Evolutionary conservation across 1,139 yeast genomes (phyloP).

Genomic region (Scheffersomyces titani): DNA sequence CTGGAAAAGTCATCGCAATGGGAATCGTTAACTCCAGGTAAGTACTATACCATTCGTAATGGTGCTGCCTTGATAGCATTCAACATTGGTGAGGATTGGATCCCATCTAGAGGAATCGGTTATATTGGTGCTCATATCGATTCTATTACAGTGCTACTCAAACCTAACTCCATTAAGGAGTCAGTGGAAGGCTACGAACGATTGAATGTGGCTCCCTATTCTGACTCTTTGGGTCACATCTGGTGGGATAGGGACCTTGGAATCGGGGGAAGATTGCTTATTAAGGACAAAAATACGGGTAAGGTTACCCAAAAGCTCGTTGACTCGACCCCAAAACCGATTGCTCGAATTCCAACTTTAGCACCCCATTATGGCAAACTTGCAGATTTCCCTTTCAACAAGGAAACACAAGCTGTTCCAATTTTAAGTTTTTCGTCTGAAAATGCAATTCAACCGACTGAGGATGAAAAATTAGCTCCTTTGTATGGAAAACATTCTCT

Average conservation of each 20-base stretch:
- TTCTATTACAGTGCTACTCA: constrained; percentile 56
- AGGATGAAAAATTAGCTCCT: constrained; percentile 60
- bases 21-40: constrained; percentile 41
- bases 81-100: constrained; percentile 58
- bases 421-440: constrained; percentile 42
- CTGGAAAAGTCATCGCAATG: constrained; percentile 50
- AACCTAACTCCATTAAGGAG: constrained; percentile 53
- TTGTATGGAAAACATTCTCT: constrained; percentile 62
- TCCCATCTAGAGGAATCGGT: constrained; percentile 56
- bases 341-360: constrained; percentile 64
- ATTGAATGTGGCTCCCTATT: constrained; percentile 67
- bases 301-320: constrained; percentile 45
- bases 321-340: constrained; percentile 61
- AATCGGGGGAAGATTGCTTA: constrained; percentile 60
- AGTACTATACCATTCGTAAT: constrained; percentile 57
- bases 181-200: constrained; percentile 60
- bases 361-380: constrained; percentile 66
- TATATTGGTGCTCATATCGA: constrained; percentile 64
- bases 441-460: constrained; percentile 42
- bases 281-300: constrained; percentile 30
- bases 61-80: constrained; percentile 61
- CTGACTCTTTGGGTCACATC: constrained; percentile 53
- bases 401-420: constrained; percentile 65
- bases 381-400: constrained; percentile 55
- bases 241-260: constrained; percentile 75